Percentiles rank a stretch among this genome's conserved stretches.
Evolutionary conservation across 2,329 filamentous ascomycete genomes (phyloP).

Genomic region (Pezicula neosporulosa): DNA sequence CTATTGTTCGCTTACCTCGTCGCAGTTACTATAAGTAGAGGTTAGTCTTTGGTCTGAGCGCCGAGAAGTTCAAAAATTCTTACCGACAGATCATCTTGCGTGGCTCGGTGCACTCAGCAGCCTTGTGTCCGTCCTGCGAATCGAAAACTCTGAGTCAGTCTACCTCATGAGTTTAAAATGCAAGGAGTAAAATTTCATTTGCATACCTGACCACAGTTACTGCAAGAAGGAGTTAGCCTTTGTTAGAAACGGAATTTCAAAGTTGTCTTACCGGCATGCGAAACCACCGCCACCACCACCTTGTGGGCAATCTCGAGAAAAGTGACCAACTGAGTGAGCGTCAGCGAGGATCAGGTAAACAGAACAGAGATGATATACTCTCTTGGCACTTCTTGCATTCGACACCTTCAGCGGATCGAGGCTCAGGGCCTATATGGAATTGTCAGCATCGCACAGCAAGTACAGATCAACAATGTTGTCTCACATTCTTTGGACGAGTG

Average conservation of each 20-base stretch:
- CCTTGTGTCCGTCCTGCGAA: slow-evolving; percentile 22
- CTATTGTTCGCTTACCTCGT: slow-evolving; percentile 55
- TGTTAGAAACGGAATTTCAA: neutral
- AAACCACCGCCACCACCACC: slow-evolving; percentile 49
- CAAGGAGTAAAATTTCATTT: too few species aligned
- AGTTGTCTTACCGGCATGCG: slow-evolving; percentile 24
- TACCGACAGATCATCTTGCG: slow-evolving; percentile 23
- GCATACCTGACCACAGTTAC: too few species aligned
- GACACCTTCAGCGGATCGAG: slow-evolving; percentile 49
- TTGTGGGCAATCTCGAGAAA: slow-evolving; percentile 60
- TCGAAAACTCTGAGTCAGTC: neutral
- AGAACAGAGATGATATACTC: slow-evolving; percentile 13
- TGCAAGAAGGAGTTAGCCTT: neutral
- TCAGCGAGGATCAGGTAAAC: slow-evolving; percentile 19
- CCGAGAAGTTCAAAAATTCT: too few species aligned
- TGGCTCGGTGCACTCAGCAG: slow-evolving; percentile 26
- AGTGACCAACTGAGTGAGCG: slow-evolving; percentile 51
- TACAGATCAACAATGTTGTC: neutral
- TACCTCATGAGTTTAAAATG: neutral
- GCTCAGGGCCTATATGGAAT: slow-evolving; percentile 36
- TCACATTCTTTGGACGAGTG: slow-evolving; percentile 29
- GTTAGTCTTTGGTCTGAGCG: too few species aligned
- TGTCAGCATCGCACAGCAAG: slow-evolving; percentile 1
- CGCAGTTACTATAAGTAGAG: slow-evolving; percentile 58
- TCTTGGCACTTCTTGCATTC: slow-evolving; percentile 32